A percentile compares a stretch with the other conserved stretches of the same genome.
Evolutionary conservation across 116 monocot species (phyloP).

Genomic region (Cymodocea nodosa): DNA sequence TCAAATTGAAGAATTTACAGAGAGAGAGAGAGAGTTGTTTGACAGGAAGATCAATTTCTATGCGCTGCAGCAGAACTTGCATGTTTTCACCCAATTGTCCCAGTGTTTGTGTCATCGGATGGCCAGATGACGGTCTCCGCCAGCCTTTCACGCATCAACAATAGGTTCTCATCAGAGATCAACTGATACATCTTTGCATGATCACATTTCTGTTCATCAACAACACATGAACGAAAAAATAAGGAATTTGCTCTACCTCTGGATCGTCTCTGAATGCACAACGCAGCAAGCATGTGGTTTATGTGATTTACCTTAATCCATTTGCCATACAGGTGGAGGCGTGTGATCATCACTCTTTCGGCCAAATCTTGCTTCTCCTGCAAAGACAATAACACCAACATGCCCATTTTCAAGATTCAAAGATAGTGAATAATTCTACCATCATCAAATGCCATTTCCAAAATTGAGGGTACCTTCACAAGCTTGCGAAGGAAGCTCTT

Average conservation of each 20-base stretch:
- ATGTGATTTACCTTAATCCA: slow-evolving; percentile 81
- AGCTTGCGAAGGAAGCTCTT: slow-evolving; percentile 61
- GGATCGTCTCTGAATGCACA: neutral
- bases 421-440: too few relatives aligned
- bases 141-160: slow-evolving; percentile 79
- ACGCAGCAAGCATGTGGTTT: neutral
- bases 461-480: slow-evolving; percentile 45
- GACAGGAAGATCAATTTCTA: neutral
- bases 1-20: neutral
- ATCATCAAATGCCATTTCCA: too few relatives aligned
- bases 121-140: slow-evolving; percentile 95
- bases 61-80: neutral
- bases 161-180: slow-evolving; percentile 75
- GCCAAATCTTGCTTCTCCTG: slow-evolving; percentile 90
- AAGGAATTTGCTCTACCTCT: neutral
- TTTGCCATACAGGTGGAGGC: slow-evolving; percentile 82
- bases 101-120: slow-evolving; percentile 75
- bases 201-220: slow-evolving; percentile 59
- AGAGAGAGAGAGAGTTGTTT: neutral
- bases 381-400: neutral
- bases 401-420: too few relatives aligned
- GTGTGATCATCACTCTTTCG: slow-evolving; percentile 93
- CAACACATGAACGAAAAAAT: neutral
- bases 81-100: slow-evolving; percentile 43
- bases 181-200: slow-evolving; percentile 80